phyloP scores from a whole-genome alignment of 805 yeast genomes.

The Metschnikowia cerradonensis region DNA sequence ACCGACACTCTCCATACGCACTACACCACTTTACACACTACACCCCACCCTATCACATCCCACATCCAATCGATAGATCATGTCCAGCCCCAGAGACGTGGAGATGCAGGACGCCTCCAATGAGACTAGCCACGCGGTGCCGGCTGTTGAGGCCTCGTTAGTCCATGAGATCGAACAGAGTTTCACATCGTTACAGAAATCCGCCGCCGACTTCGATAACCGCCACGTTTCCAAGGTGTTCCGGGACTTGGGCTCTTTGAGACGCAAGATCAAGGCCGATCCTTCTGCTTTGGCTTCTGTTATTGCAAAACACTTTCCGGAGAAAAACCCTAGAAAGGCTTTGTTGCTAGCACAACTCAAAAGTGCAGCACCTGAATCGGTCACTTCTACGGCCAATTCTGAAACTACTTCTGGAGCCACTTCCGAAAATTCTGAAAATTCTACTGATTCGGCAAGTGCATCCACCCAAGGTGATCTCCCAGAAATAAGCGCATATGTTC shows the following conservation, averaged over 20 bases:
- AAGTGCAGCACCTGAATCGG: slow-evolving; percentile 27
- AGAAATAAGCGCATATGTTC: slow-evolving; percentile 76
- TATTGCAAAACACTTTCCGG: slow-evolving; percentile 54
- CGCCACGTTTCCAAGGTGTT: slow-evolving; percentile 82
- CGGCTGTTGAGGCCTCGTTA: slow-evolving; percentile 12
- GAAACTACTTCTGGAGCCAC: too few species aligned
- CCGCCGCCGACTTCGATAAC: slow-evolving; percentile 74
- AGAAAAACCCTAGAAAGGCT: slow-evolving; percentile 37
- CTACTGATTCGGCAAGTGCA: slow-evolving; percentile 20
- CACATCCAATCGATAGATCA: neutral
- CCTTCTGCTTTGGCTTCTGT: slow-evolving; percentile 50
- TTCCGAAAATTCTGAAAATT: too few species aligned
- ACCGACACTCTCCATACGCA: neutral
- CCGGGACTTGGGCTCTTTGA: slow-evolving; percentile 72
- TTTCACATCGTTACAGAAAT: slow-evolving; percentile 52
- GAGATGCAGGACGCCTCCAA: slow-evolving; percentile 17
- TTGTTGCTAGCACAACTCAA: slow-evolving; percentile 27
- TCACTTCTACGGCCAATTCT: too few species aligned
- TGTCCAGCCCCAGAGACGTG: slow-evolving; percentile 12
- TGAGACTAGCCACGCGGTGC: slow-evolving; percentile 1
- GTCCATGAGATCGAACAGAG: slow-evolving; percentile 37
- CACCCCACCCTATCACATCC: neutral
- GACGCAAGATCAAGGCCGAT: slow-evolving; percentile 53
- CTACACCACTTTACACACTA: neutral
- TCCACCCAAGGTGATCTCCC: slow-evolving; percentile 47